A percentile compares a stretch with the other conserved stretches of the same genome.
These are phyloP conservation scores for Microthyrium microscopicum DNA, from an alignment of 2,329 filamentous ascomycete species.

Conservation along the genomic window DNA sequence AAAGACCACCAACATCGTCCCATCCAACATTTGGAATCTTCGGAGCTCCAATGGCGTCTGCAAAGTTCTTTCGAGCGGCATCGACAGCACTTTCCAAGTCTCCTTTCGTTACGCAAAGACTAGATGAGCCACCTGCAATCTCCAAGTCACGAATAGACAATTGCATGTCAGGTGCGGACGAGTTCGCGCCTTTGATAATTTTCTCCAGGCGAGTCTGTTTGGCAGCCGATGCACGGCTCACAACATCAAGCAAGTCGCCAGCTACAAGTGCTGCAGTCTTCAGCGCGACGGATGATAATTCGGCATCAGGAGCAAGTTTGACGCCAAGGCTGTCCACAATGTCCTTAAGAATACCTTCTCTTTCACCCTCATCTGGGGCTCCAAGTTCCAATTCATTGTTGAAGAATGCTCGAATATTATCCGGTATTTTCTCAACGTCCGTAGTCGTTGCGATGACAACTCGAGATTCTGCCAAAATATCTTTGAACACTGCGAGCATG, in stretches of 20 bases:
- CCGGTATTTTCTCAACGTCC: slow-evolving; percentile 85
- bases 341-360: slow-evolving; percentile 69
- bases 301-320: slow-evolving; percentile 65
- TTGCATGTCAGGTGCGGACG: slow-evolving; percentile 12
- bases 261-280: slow-evolving; percentile 94
- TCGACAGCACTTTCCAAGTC: slow-evolving; percentile 93
- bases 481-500: slow-evolving; percentile 70
- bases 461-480: slow-evolving; percentile 61
- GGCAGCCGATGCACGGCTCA: slow-evolving; percentile 72
- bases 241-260: slow-evolving; percentile 84
- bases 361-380: slow-evolving; percentile 80
- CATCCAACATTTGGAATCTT: slow-evolving; percentile 96
- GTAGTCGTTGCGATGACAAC: slow-evolving; percentile 89
- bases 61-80: slow-evolving; percentile 91
- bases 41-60: slow-evolving; percentile 88
- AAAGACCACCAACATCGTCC: slow-evolving; percentile 87
- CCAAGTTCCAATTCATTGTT: slow-evolving; percentile 90
- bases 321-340: slow-evolving; percentile 64
- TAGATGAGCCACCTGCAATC: slow-evolving; percentile 66
- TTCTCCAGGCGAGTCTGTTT: slow-evolving; percentile 58
- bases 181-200: slow-evolving; percentile 36
- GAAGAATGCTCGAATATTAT: slow-evolving; percentile 77
- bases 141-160: slow-evolving; percentile 70
- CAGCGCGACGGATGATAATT: slow-evolving; percentile 68
- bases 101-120: slow-evolving; percentile 58